Evolutionary conservation across 2,329 filamentous ascomycete genomes (phyloP).

Genomic region (Coniosporium tulheliwenetii): DNA sequence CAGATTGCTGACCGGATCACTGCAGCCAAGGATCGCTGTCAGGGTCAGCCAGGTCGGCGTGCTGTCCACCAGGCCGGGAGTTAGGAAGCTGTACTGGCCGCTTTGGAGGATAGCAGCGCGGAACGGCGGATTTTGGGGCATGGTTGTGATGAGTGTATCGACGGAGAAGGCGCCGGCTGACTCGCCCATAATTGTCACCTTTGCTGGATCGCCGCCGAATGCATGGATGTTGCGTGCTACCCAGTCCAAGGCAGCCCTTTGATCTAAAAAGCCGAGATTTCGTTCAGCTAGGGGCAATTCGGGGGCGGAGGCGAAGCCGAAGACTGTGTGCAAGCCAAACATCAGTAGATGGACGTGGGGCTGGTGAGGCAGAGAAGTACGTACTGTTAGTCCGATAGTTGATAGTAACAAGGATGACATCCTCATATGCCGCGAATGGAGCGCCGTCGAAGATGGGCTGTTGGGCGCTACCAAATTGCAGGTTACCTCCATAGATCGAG

Average conservation of each 20-base stretch:
- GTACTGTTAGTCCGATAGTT: slow-evolving; percentile 45
- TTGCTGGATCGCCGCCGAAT: slow-evolving; percentile 32
- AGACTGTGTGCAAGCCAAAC: slow-evolving; percentile 8
- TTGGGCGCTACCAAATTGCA: slow-evolving; percentile 15
- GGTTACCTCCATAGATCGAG: slow-evolving; percentile 18
- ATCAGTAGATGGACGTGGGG: slow-evolving; percentile 18
- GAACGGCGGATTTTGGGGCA: slow-evolving; percentile 7
- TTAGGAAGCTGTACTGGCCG: slow-evolving; percentile 5
- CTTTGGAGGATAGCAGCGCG: slow-evolving; percentile 8
- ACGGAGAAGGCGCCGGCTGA: slow-evolving; percentile 40
- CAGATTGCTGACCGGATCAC: neutral
- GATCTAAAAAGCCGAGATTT: slow-evolving; percentile 37
- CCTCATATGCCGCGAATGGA: slow-evolving; percentile 41
- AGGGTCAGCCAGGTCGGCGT: slow-evolving; percentile 10
- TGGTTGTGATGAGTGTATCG: slow-evolving; percentile 35
- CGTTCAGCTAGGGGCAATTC: slow-evolving; percentile 15
- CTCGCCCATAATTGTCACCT: slow-evolving; percentile 30
- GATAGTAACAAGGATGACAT: slow-evolving; percentile 42
- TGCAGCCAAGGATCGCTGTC: slow-evolving; percentile 11
- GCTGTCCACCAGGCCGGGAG: slow-evolving; percentile 4
- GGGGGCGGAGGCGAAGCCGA: slow-evolving; percentile 23
- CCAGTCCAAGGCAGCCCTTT: slow-evolving; percentile 34
- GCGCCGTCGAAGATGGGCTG: slow-evolving; percentile 31
- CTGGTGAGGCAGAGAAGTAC: slow-evolving; percentile 41
- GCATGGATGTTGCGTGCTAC: slow-evolving; percentile 26